Evolutionary conservation across 1,139 yeast species (phyloP), one percentile per base, ranked within the genome.

Genomic region (Diutina pseudorugosa): DNA sequence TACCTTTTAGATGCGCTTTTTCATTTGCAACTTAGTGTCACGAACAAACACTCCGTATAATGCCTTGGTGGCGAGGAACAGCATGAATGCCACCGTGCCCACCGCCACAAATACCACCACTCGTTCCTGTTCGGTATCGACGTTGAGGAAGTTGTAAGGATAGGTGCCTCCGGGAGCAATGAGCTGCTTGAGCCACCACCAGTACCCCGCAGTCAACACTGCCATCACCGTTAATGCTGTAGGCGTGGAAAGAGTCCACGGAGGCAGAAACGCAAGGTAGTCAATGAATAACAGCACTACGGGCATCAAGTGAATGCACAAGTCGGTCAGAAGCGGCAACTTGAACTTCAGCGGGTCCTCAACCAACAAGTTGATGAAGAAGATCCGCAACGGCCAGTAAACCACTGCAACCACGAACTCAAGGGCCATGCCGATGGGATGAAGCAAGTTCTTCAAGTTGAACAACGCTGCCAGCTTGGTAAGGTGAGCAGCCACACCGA

Each of bases 131-230:
- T 70, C 75, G 8, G 67, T 69, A 6, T 69, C 73, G 11, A 77
- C 83, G 59, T 82, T 77, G 62, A 84, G 66, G 60, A 84, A 84
- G 12, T 82, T 84, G 61, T 84, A 84, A 0, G 93, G 93, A 59
- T 79, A 83, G 27, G 54, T 54, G 2, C 68, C 70, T 9, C 78
- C 85, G 45, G 59, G 63, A 23, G 66, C 69, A 36, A 84, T 69
- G 55, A 82, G 64, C 21, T 60, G 52, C 54, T 76, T 72, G 53
- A 84, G 68, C 64, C 74, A 72, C 49, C 66, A 61, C 78, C 85
- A 83, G 62, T 84, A 85, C 2, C 69, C 66, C 0, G 66, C 56
- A 0, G 85, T 72, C 41, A 82, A 61, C 0, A 59, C 49, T 1
- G 68, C 57, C 40, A 78, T 68, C 11, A 74, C 58, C 0, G 62